Base-by-base conservation (phyloP, 2,329 filamentous ascomycete species). In the Neonectria faginata region DNA sequence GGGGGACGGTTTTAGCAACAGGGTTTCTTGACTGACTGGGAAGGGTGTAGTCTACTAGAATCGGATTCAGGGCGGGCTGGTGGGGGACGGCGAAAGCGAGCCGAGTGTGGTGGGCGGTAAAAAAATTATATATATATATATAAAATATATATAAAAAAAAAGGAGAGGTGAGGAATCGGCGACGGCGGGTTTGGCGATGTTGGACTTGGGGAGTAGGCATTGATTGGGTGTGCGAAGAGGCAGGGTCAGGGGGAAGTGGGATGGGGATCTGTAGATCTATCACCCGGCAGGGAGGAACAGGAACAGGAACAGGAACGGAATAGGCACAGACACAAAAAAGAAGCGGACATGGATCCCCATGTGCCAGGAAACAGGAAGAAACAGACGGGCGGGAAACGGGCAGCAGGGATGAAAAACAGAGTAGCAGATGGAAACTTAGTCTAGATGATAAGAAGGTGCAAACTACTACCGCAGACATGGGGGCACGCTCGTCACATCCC, bases 211-310 rank as follows among this genome's bases (percentile, higher is more conserved):
- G 41, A 12, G 57, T 41, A 50, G 57, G 12, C 39, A 29, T 50
- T 27, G 47, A 10, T 25, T 25, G 25, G 25, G 25, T 25, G 27
- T n/a, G n/a, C 9, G 47, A 18, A 4, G 8, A 31, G 14, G 45
- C 25, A 50, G 25, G 27, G 47, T 18, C 47, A 29, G 6, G 31
- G 33, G 51, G 41, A n/a, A n/a, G 20, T 31, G 27, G 53, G 10
- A 10, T 20, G 47, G 22, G 27, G 60, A 54, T 59, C 48, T 63
- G 60, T 58, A 54, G 60, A 63, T 63, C 60, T 33, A 48, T 27
- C 22, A 42, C 33, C 45, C 51, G 33, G 51, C 25, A 42, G 48
- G 44, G 41, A 44, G 44, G 39, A 39, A 45, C 52, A 58, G 60
- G 54, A 27, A 42, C 55, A 31, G 45, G 52, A 31, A 33, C n/a